Evolutionary conservation across 2,329 filamentous ascomycete species (phyloP).

Genomic region (Nemania diffusa): DNA sequence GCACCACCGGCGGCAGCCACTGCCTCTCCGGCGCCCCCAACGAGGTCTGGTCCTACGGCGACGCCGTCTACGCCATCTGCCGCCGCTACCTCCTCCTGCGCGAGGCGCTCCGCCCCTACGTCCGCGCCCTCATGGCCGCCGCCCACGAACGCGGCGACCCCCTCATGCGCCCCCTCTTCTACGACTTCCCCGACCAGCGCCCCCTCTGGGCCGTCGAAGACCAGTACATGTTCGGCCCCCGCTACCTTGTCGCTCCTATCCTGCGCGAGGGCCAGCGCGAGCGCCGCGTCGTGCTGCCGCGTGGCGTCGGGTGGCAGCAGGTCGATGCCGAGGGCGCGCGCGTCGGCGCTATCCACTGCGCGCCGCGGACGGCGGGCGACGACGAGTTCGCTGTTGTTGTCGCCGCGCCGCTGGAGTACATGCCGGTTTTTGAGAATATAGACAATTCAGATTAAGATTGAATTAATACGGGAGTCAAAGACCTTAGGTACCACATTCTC

Average conservation of each 20-base stretch:
- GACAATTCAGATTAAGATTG: no score
- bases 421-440: conserved; percentile 35
- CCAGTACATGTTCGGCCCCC: conserved; percentile 72
- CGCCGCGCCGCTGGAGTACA: conserved; percentile 35
- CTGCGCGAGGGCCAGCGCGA: conserved; percentile 56
- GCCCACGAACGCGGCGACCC: conserved; percentile 70
- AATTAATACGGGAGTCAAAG: background rate
- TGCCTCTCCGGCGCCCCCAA: conserved; percentile 65
- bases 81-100: conserved; percentile 67
- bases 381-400: conserved; percentile 19
- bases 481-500: background rate
- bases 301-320: conserved; percentile 29
- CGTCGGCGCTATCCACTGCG: conserved; percentile 23
- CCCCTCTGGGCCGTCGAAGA: conserved; percentile 66
- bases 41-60: conserved; percentile 74
- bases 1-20: conserved; percentile 52
- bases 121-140: conserved; percentile 65
- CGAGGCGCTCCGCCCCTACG: conserved; percentile 68
- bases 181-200: conserved; percentile 68
- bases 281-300: conserved; percentile 33
- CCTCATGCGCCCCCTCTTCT: conserved; percentile 71
- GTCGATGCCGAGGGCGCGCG: conserved; percentile 28
- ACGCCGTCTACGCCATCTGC: conserved; percentile 68
- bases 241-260: conserved; percentile 68
- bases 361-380: background rate